Conservation (phyloP, 2,329 filamentous ascomycete genomes). For the Cercospora sp. region DNA sequence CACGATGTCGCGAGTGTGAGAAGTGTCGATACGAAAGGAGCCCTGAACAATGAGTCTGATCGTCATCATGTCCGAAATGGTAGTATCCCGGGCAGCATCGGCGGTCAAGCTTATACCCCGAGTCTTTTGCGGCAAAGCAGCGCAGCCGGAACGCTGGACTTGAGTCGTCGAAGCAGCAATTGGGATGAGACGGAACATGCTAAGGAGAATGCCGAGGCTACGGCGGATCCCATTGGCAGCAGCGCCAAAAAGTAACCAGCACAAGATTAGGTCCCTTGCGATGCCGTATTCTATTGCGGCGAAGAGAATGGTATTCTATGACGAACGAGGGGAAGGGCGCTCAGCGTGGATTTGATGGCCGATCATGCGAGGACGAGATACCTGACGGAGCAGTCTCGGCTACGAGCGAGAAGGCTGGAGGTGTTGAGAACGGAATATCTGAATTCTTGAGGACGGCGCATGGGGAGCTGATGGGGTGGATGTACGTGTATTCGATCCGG, state of each 20-base stretch:
- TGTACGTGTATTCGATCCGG: not conserved
- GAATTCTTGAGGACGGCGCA: not conserved
- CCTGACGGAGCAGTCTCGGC: slow-evolving; percentile 7
- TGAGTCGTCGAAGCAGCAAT: slow-evolving; percentile 26
- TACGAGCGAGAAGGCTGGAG: slow-evolving; percentile 3
- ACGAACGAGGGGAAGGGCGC: not conserved
- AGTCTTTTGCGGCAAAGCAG: slow-evolving; percentile 30
- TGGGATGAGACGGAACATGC: slow-evolving; percentile 21
- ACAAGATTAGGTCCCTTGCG: slow-evolving; percentile 18
- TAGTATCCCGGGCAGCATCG: slow-evolving; percentile 76
- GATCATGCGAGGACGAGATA: not conserved
- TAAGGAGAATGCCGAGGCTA: slow-evolving; percentile 4
- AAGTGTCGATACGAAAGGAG: slow-evolving; percentile 59
- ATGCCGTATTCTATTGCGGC: slow-evolving; percentile 4
- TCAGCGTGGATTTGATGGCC: slow-evolving; percentile 8
- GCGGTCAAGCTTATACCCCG: slow-evolving; percentile 63
- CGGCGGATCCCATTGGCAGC: not conserved
- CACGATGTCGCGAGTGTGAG: slow-evolving; percentile 67
- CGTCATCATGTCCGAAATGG: slow-evolving; percentile 74
- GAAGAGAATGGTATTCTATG: not conserved
- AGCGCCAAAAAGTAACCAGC: slow-evolving; percentile 10
- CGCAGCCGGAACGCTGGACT: slow-evolving; percentile 22
- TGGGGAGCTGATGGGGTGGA: not conserved
- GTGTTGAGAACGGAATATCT: not conserved
- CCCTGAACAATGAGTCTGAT: not conserved